Conservation (phyloP, 768 basidiomycete genomes). For the Hysterangium stoloniferum region DNA sequence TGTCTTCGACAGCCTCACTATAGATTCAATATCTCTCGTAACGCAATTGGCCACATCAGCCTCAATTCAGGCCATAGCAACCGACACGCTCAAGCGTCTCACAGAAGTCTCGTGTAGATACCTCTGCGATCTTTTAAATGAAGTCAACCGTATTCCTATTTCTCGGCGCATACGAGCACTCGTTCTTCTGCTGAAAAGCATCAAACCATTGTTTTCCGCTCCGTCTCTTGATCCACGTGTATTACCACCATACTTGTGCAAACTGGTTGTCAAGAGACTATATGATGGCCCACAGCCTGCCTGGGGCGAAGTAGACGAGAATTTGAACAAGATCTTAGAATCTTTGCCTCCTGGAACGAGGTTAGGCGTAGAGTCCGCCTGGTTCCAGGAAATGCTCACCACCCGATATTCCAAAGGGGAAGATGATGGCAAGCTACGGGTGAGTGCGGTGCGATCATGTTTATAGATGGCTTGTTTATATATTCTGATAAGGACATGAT, state of each 20-base stretch:
- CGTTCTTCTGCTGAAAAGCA: not conserved
- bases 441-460: not conserved
- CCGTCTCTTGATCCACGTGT: not conserved
- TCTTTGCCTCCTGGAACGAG: not conserved
- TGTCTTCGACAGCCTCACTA: constrained; percentile 1
- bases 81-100: not conserved
- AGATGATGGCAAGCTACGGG: constrained; percentile 13
- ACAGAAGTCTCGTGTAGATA: not conserved
- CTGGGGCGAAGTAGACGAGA: constrained; percentile 30
- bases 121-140: not conserved
- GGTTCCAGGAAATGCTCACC: constrained; percentile 32
- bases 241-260: constrained; percentile 15
- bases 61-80: not conserved
- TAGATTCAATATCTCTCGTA: constrained; percentile 3
- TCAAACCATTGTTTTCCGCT: not conserved
- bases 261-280: constrained; percentile 37
- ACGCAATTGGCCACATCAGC: not conserved
- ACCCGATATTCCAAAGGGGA: constrained; percentile 32
- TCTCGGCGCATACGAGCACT: not conserved
- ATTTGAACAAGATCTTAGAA: not conserved
- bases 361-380: constrained; percentile 7
- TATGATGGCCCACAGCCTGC: constrained; percentile 32
- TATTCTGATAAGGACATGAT: not conserved
- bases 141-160: not conserved
- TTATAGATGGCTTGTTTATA: no score